Evolutionary conservation across 164 flowering plant genomes (phyloP), one percentile per base, ranked within the genome.

Genomic region (Macadamia tetraphylla): DNA sequence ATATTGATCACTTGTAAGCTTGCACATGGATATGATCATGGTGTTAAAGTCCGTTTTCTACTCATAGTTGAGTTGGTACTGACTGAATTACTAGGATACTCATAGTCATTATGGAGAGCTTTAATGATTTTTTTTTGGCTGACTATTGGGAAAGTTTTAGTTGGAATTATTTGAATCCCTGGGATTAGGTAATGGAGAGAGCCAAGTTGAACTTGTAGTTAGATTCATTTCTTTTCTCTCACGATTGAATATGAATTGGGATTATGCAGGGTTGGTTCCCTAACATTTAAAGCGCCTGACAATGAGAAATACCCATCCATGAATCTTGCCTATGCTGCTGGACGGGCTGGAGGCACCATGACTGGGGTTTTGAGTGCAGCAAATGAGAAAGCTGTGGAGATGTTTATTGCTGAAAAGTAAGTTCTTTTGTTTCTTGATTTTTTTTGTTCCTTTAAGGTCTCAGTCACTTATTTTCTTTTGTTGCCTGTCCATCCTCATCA

Each of bases 341-440:
- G 99, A 29, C 87, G 97, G 32, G 97, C 97, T 42, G 99, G 99
- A 63, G 99, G 99, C 67, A 94, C 99, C 52, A 94, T 94, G 99
- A 94, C 99, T 11, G 97, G 97, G 68, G 99, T 94, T 78, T 97
- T 94, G 59, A 94, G 99, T 77, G 99, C 97, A 52, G 99, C 99
- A 59, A 94, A 94, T 71, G 97, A 94, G 84, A 94, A 92, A 81
- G 99, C 97, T 10, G 99, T 94, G 31, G 97, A 92, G 73, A 77
- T 94, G 94, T 94, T 94, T 74, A 86, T 94, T 44, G 82, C 87
- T 76, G 99, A 94, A 75, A 83, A 86, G 99, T 90, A 83, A 10
- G 91, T 77, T 9, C 23, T 10, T 46, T 58, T 53, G 29, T 74
- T 49, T 58, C 62, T 66, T 1, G 2, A 18, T 8, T 9, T 8